Conservation (phyloP, 129 eudicot species). For the Ambrosia trifida region DNA sequence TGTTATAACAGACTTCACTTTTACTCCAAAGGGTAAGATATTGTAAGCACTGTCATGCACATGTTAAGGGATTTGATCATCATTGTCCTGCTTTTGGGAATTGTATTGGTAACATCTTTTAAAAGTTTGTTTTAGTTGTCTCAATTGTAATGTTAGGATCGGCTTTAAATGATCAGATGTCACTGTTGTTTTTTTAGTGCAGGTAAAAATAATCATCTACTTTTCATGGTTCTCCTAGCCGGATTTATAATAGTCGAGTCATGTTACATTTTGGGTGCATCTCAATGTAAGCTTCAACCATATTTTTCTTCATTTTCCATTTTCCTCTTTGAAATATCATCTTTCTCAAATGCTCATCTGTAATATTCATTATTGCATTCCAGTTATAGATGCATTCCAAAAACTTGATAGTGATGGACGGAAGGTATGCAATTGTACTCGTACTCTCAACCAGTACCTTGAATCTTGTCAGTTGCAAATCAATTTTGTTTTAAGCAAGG, state of each 20-base stretch:
- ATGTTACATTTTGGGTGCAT: slow-evolving; percentile 50
- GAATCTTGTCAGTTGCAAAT: slow-evolving; percentile 17
- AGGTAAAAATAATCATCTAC: slow-evolving; percentile 62
- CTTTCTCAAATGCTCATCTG: slow-evolving; percentile 7
- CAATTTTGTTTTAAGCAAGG: not conserved
- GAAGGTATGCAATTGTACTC: slow-evolving; percentile 38
- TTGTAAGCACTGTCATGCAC: slow-evolving; percentile 57
- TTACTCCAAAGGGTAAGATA: slow-evolving; percentile 56
- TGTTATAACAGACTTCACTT: slow-evolving; percentile 39
- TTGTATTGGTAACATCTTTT: slow-evolving; percentile 60
- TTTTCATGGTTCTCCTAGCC: slow-evolving; percentile 49
- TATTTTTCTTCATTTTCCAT: not conserved
- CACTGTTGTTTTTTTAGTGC: slow-evolving; percentile 26
- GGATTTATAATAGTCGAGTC: slow-evolving; percentile 63
- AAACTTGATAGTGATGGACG: slow-evolving; percentile 17
- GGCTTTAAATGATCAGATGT: not conserved
- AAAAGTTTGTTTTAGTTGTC: slow-evolving; percentile 8
- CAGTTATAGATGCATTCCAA: slow-evolving; percentile 38
- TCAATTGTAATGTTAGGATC: not conserved
- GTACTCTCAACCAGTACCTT: slow-evolving; percentile 15
- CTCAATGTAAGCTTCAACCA: slow-evolving; percentile 54
- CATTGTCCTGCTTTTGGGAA: slow-evolving; percentile 91
- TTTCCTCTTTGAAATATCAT: not conserved
- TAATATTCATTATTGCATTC: slow-evolving; percentile 20
- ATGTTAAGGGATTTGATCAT: slow-evolving; percentile 75